These are phyloP conservation scores for Hemisphaericaspora subhashii DNA, from an alignment of 1,139 yeast genomes.

Conservation along the genomic window DNA sequence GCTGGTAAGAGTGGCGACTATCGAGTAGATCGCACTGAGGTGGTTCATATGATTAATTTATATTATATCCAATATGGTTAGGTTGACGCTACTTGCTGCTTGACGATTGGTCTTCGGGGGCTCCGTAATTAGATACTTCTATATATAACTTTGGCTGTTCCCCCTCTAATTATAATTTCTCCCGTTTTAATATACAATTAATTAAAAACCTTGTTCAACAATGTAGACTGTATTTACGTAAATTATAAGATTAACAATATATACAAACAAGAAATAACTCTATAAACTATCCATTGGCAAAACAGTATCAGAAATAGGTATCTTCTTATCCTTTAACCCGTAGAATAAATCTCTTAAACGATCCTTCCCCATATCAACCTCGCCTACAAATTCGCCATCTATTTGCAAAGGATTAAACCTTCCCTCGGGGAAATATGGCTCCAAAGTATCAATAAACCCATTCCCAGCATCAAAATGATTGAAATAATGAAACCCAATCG, in stretches of 20 bases:
- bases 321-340: constrained; percentile 14
- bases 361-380: constrained; percentile 25
- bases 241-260: background rate
- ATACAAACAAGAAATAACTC: background rate
- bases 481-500: constrained; percentile 27
- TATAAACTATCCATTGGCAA: background rate
- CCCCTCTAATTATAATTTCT: background rate
- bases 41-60: too few species aligned
- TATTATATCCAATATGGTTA: too few species aligned
- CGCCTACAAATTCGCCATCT: constrained; percentile 25
- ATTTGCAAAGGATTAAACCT: constrained; percentile 26
- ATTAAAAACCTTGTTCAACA: too few species aligned
- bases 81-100: too few species aligned
- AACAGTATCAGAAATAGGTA: constrained; percentile 13
- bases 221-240: too few species aligned
- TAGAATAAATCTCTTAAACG: constrained; percentile 28
- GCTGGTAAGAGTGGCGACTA: too few species aligned
- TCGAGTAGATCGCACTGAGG: too few species aligned
- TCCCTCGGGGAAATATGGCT: constrained; percentile 21
- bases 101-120: too few species aligned
- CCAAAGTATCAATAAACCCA: constrained; percentile 24
- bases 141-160: background rate
- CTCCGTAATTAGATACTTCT: background rate
- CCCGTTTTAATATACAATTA: background rate
- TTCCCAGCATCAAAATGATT: constrained; percentile 20